These are phyloP conservation scores for Silene noctiflora DNA, from an alignment of 179 eudicot genomes.

Conservation along the genomic window DNA sequence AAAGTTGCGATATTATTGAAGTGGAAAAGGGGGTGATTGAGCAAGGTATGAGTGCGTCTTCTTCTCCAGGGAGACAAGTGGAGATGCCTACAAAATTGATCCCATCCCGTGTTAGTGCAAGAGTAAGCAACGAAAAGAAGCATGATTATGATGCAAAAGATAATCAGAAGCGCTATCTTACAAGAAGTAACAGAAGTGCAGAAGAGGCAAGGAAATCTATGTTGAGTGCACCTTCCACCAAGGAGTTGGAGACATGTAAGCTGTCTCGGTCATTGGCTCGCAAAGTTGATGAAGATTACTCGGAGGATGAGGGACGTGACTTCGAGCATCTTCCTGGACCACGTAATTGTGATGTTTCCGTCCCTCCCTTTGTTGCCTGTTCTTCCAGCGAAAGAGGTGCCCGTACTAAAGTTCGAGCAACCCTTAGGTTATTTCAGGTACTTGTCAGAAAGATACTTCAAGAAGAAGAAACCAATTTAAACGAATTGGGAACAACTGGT, in stretches of 20 bases:
- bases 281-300: not conserved
- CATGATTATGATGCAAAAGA: not conserved
- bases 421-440: not conserved
- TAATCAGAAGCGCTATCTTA: not conserved
- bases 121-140: not conserved
- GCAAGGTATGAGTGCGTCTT: not conserved
- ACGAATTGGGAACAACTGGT: not conserved
- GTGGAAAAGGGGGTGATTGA: not conserved
- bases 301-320: not conserved
- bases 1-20: not conserved
- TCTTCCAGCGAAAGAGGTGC: not conserved
- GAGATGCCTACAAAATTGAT: conserved; percentile 1
- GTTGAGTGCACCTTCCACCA: not conserved
- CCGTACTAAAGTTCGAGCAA: conserved; percentile 1
- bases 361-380: not conserved
- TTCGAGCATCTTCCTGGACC: not conserved
- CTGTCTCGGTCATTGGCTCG: not conserved
- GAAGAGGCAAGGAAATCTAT: not conserved
- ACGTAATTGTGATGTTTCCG: not conserved
- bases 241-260: not conserved
- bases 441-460: conserved; percentile 2
- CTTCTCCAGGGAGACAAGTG: conserved; percentile 1
- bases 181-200: not conserved
- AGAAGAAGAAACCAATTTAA: not conserved
- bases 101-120: not conserved